Evolutionary conservation across 73 alveolate genomes (phyloP).

Genomic region (Blepharisma stoltei): DNA sequence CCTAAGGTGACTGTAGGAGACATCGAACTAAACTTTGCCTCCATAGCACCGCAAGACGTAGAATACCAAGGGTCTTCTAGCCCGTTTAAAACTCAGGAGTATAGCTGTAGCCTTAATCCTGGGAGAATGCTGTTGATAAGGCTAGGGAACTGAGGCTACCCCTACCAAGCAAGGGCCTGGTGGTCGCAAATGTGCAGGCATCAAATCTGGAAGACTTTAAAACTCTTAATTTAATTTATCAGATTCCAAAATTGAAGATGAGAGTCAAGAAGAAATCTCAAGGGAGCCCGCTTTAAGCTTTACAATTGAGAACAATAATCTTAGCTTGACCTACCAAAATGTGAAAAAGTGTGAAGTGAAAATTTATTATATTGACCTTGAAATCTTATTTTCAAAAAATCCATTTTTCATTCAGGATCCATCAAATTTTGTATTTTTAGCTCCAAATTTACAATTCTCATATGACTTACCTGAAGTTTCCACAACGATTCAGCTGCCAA

Average conservation of each 20-base stretch:
- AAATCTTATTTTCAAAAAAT: slow-evolving; percentile 80
- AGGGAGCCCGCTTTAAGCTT: slow-evolving; percentile 63
- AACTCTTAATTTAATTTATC: slow-evolving; percentile 30
- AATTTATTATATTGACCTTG: slow-evolving; percentile 80
- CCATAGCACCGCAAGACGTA: too few relatives aligned
- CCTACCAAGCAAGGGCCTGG: too few relatives aligned
- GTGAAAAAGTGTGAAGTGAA: slow-evolving; percentile 52
- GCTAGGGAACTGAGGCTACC: too few relatives aligned
- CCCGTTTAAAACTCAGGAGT: too few relatives aligned
- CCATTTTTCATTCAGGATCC: slow-evolving; percentile 79
- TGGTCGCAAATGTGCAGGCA: too few relatives aligned
- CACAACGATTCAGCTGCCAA: slow-evolving; percentile 46
- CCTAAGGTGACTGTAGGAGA: too few relatives aligned
- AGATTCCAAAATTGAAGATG: slow-evolving; percentile 56
- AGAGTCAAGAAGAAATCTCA: slow-evolving; percentile 30
- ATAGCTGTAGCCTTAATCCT: too few relatives aligned
- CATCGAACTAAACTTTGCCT: too few relatives aligned
- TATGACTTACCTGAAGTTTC: slow-evolving; percentile 34
- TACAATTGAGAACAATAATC: slow-evolving; percentile 52
- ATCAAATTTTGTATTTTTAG: slow-evolving; percentile 70
- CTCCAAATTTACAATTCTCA: slow-evolving; percentile 57
- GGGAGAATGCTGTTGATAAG: too few relatives aligned
- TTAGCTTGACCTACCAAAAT: slow-evolving; percentile 62
- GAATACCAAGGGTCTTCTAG: too few relatives aligned
- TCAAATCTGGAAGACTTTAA: too few relatives aligned